Conservation (phyloP, 345 rosid genomes). For the Ceriops decandra region DNA sequence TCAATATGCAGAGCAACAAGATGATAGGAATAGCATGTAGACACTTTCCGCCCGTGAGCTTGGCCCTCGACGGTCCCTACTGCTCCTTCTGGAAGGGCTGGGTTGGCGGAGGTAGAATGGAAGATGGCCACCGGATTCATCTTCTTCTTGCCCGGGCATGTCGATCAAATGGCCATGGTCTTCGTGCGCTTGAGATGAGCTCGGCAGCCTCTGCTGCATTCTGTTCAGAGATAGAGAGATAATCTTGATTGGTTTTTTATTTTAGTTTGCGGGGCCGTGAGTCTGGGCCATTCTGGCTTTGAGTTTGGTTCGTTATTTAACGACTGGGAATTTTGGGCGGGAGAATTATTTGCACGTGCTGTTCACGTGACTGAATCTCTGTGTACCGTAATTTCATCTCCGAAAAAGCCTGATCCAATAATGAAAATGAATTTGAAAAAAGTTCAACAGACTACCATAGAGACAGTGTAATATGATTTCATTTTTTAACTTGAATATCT, state of each 20-base stretch:
- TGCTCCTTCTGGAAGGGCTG: conserved; percentile 22
- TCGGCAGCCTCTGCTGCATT: conserved; percentile 20
- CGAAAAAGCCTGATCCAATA: too few species aligned
- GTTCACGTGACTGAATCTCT: conserved; percentile 4
- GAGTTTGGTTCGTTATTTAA: conserved; percentile 13
- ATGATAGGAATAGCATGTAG: conserved; percentile 50
- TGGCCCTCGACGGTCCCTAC: conserved; percentile 8
- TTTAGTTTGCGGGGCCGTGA: conserved; percentile 4
- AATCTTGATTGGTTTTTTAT: neutral
- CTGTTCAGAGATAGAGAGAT: conserved; percentile 4
- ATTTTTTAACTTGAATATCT: too few species aligned
- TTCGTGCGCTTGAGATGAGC: conserved; percentile 13
- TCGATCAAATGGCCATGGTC: neutral
- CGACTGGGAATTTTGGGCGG: conserved; percentile 19
- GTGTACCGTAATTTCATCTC: too few species aligned
- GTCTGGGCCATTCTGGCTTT: neutral
- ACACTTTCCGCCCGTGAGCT: conserved; percentile 28
- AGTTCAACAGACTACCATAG: too few species aligned
- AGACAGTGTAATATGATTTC: too few species aligned
- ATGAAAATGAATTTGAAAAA: too few species aligned
- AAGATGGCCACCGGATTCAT: conserved; percentile 24
- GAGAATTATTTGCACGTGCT: conserved; percentile 9
- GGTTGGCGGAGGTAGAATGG: conserved; percentile 26
- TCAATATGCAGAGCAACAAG: conserved; percentile 44
- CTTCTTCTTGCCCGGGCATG: conserved; percentile 1